Conservation (phyloP, 2,329 filamentous ascomycete genomes). For the Nemania sp. region DNA sequence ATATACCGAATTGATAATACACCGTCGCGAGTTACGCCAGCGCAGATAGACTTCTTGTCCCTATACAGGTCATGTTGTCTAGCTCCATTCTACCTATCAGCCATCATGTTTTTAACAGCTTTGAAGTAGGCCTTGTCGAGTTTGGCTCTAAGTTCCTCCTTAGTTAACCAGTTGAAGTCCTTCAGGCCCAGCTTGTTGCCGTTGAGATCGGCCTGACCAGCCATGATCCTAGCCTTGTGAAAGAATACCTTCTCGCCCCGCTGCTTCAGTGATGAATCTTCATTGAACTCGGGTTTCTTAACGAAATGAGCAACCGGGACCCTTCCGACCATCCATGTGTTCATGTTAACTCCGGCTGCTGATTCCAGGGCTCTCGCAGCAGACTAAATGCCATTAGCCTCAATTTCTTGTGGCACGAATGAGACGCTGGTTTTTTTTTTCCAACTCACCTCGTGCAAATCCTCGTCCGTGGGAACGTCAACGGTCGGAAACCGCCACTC, state of each 20-base stretch:
- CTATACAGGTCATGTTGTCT: not conserved
- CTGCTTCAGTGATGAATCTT: conserved; percentile 47
- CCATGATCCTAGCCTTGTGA: conserved; percentile 95
- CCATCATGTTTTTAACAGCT: conserved; percentile 80
- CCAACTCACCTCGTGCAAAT: conserved; percentile 75
- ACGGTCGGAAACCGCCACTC: conserved; percentile 83
- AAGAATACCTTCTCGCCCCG: conserved; percentile 87
- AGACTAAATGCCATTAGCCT: conserved; percentile 58
- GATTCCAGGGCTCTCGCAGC: conserved; percentile 77
- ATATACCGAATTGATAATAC: conserved; percentile 7
- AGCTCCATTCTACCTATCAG: conserved; percentile 61
- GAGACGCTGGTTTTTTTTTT: not conserved
- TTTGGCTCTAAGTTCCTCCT: conserved; percentile 76
- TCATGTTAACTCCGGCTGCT: conserved; percentile 91
- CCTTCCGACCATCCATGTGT: conserved; percentile 95
- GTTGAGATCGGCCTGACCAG: conserved; percentile 83
- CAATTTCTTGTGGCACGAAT: not conserved
- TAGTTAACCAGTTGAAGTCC: conserved; percentile 91
- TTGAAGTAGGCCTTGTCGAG: conserved; percentile 72
- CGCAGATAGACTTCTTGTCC: conserved; percentile 4
- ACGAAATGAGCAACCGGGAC: conserved; percentile 83
- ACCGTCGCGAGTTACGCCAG: conserved; percentile 10
- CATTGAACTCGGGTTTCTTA: conserved; percentile 52
- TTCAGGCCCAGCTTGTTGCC: conserved; percentile 71
- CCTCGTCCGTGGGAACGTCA: conserved; percentile 69